Evolutionary conservation across 2,329 filamentous ascomycete genomes (phyloP).

Genomic region (Clarireedia homoeocarpa): DNA sequence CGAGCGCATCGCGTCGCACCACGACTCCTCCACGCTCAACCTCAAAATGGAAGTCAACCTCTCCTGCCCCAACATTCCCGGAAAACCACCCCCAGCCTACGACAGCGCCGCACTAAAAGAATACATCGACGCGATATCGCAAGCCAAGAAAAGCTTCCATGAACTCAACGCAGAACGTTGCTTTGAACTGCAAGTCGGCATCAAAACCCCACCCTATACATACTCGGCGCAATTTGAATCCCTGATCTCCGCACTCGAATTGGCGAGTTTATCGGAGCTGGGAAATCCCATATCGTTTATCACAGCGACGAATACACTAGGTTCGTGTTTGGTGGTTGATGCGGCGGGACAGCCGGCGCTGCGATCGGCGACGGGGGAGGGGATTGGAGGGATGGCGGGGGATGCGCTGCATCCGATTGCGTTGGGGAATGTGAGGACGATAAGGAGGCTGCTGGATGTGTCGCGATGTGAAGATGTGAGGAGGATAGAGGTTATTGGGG

Average conservation of each 20-base stretch:
- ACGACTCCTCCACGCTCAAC: conserved; percentile 21
- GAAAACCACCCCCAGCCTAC: conserved; percentile 65
- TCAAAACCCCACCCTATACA: conserved; percentile 74
- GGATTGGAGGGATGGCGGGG: conserved; percentile 66
- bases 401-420: conserved; percentile 65
- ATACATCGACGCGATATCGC: conserved; percentile 40
- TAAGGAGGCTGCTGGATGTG: conserved; percentile 50
- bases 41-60: conserved; percentile 66
- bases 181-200: conserved; percentile 37
- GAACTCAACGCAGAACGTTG: too few species aligned
- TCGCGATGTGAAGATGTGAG: conserved; percentile 35
- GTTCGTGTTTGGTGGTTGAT: conserved; percentile 54
- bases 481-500: conserved; percentile 58
- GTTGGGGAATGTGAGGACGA: conserved; percentile 64
- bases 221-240: conserved; percentile 56
- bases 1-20: conserved; percentile 30
- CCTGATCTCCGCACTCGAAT: conserved; percentile 44
- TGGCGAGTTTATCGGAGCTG: background rate
- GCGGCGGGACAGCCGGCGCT: conserved; percentile 32
- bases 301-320: conserved; percentile 68
- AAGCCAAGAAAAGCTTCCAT: background rate
- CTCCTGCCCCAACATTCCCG: conserved; percentile 67
- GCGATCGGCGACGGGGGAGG: conserved; percentile 43
- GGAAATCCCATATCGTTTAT: conserved; percentile 53
- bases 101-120: conserved; percentile 39